A percentile compares a stretch with the other conserved stretches of the same genome.
Conservation (phyloP, 2,329 filamentous ascomycete genomes). For the Ceratocystis cacaofunesta region DNA sequence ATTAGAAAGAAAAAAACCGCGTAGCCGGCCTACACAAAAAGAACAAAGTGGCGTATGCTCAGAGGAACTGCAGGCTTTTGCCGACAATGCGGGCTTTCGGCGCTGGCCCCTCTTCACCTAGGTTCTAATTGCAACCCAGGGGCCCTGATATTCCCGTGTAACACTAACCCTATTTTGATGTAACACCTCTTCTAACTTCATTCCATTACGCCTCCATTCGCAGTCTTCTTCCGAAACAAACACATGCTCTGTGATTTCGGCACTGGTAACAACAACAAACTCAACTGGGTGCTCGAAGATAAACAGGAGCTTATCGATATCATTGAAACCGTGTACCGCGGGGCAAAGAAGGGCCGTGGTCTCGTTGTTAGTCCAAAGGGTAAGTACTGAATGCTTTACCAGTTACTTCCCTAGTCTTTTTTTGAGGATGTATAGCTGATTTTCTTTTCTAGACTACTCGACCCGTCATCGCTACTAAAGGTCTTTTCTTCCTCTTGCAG, state of each 20-base stretch:
- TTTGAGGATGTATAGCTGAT: neutral
- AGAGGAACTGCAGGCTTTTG: too few species aligned
- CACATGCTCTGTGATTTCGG: constrained; percentile 98
- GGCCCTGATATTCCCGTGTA: neutral
- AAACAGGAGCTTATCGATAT: constrained; percentile 99
- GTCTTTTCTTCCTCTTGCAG: neutral
- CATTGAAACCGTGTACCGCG: constrained; percentile 91
- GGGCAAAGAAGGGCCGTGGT: constrained; percentile 96
- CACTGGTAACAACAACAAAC: constrained; percentile 96
- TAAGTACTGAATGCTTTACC: constrained; percentile 17
- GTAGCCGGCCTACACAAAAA: neutral
- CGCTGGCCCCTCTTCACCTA: too few species aligned
- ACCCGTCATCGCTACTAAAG: constrained; percentile 27
- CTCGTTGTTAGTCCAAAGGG: constrained; percentile 90
- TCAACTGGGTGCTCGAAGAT: constrained; percentile 87
- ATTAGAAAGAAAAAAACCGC: neutral
- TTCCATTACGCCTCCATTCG: neutral
- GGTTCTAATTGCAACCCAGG: too few species aligned
- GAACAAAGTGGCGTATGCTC: too few species aligned
- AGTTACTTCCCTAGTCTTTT: neutral
- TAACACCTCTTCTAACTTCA: neutral
- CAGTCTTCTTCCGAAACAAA: constrained; percentile 83
- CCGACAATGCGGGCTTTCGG: too few species aligned
- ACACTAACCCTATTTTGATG: neutral
- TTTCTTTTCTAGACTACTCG: constrained; percentile 23